Percentiles rank a stretch among this genome's conserved stretches.
Conservation (phyloP, 2,329 filamentous ascomycete species). For the Esteya vermicola region DNA sequence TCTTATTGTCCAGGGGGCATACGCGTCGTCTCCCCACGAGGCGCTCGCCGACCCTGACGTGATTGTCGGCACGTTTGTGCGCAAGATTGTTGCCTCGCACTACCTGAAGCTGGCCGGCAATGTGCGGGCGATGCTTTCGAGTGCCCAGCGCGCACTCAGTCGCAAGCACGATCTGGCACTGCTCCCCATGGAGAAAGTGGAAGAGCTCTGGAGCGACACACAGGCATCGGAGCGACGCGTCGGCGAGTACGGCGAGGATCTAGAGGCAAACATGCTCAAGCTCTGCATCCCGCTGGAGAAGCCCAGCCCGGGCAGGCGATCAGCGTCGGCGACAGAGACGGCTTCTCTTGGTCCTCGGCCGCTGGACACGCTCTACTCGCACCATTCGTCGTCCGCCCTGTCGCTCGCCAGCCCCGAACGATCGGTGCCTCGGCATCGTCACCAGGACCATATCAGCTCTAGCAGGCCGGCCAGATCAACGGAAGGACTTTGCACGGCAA, state of each 20-base stretch:
- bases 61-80: constrained; percentile 10
- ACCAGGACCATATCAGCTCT: too few relatives aligned
- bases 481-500: too few relatives aligned
- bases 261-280: constrained; percentile 14
- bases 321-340: neutral
- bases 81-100: constrained; percentile 14
- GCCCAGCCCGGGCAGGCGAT: neutral
- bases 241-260: constrained; percentile 14
- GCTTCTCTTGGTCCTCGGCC: too few relatives aligned
- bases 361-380: too few relatives aligned
- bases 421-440: too few relatives aligned
- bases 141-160: constrained; percentile 12
- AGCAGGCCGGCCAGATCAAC: too few relatives aligned
- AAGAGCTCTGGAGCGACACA: constrained; percentile 15
- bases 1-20: neutral
- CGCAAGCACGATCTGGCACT: constrained; percentile 13
- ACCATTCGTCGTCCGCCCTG: neutral
- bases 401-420: neutral
- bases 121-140: constrained; percentile 11
- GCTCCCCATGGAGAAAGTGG: constrained; percentile 11
- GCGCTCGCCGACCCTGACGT: constrained; percentile 5
- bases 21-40: constrained; percentile 3
- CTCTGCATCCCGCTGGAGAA: constrained; percentile 12
- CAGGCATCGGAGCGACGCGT: constrained; percentile 14
- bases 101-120: constrained; percentile 13